Evolutionary conservation across 129 eudicot species (phyloP).

Genomic region (Saposhnikovia divaricata): DNA sequence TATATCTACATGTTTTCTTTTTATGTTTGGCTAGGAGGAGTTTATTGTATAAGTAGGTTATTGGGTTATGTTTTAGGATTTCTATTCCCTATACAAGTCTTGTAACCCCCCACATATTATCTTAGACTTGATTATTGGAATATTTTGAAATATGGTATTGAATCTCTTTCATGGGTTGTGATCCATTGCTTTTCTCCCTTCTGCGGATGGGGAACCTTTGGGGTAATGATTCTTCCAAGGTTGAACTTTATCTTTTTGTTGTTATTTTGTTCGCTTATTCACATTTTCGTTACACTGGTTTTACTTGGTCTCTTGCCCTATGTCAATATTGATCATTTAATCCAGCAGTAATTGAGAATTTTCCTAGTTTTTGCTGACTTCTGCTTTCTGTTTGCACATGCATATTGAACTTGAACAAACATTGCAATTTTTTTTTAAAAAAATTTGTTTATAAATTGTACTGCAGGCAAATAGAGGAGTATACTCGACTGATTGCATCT

Average conservation of each 20-base stretch:
- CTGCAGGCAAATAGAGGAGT: conserved; percentile 86
- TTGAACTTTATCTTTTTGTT: background rate
- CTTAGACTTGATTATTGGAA: background rate
- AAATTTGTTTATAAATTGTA: conserved; percentile 2
- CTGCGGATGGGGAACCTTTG: background rate
- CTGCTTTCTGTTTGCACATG: background rate
- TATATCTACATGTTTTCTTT: background rate
- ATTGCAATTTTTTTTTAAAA: background rate
- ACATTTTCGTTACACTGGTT: background rate
- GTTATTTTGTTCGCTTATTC: background rate
- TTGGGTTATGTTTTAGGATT: background rate
- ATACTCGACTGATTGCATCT: conserved; percentile 62
- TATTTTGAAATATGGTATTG: too few species aligned
- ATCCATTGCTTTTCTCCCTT: background rate
- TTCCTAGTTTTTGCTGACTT: background rate
- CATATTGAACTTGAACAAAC: background rate
- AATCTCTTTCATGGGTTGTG: background rate
- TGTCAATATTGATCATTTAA: background rate
- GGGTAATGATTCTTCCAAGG: background rate
- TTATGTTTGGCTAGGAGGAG: background rate
- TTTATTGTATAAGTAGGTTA: background rate
- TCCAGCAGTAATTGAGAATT: background rate
- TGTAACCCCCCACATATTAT: background rate
- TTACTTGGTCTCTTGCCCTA: background rate
- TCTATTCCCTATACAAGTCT: background rate